Evolutionary conservation across 371 early-diverging fungal species (phyloP).

Genomic region (Mucor saturninus): DNA sequence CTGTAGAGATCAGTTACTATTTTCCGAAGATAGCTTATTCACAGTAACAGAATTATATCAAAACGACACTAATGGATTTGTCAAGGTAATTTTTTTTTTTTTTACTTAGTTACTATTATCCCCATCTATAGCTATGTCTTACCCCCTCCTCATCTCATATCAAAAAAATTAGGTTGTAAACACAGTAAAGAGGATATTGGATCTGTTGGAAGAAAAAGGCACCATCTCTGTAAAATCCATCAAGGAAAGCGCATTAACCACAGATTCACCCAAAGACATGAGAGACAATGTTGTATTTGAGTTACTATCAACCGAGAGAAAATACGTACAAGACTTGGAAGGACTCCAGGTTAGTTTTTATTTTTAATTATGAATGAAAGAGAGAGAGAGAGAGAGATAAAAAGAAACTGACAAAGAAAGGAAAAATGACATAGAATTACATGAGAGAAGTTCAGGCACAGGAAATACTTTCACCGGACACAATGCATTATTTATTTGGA

Average conservation of each 20-base stretch:
- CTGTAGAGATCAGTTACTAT: conserved; percentile 72
- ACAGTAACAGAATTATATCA: conserved; percentile 85
- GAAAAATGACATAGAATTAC: conserved; percentile 31
- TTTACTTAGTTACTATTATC: background rate
- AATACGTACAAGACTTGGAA: conserved; percentile 89
- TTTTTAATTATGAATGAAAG: background rate
- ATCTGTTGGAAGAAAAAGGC: conserved; percentile 36
- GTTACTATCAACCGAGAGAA: conserved; percentile 88
- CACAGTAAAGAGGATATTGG: conserved; percentile 39
- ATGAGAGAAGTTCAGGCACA: conserved; percentile 59
- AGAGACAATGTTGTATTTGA: conserved; percentile 89
- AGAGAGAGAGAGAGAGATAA: background rate
- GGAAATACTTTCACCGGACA: conserved; percentile 74
- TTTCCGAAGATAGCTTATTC: conserved; percentile 78
- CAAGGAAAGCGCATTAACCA: conserved; percentile 17
- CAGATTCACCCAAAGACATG: conserved; percentile 71
- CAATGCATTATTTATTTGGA: conserved; percentile 81
- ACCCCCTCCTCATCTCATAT: background rate
- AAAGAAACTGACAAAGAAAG: conserved; percentile 1
- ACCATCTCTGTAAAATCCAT: conserved; percentile 34
- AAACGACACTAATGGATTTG: conserved; percentile 94
- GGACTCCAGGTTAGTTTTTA: conserved; percentile 39
- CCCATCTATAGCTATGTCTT: no score
- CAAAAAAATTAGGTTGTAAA: conserved; percentile 40
- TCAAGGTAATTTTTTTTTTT: conserved; percentile 72